Percentiles rank a stretch among this genome's conserved stretches.
phyloP scores from a whole-genome alignment of 345 rosid genomes.

The Stellera chamaejasme region DNA sequence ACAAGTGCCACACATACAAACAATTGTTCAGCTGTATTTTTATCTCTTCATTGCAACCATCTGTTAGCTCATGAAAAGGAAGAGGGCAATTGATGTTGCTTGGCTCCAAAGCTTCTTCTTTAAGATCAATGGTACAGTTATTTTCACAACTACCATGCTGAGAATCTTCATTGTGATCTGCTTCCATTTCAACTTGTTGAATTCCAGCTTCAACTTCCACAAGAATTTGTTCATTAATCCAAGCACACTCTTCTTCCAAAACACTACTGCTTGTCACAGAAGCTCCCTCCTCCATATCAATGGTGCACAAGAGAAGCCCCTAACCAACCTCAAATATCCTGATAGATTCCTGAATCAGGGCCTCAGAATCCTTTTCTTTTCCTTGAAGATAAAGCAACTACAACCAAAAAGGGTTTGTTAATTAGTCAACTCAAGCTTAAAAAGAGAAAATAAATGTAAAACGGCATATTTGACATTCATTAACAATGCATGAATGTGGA shows the following conservation, averaged over 20 bases:
- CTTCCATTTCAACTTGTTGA: slow-evolving; percentile 13
- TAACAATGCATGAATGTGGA: too few relatives aligned
- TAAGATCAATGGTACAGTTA: slow-evolving; percentile 4
- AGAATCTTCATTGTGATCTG: slow-evolving; percentile 9
- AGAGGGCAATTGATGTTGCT: neutral
- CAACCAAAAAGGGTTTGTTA: neutral
- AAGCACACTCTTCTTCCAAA: slow-evolving; percentile 17
- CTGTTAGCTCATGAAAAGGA: neutral
- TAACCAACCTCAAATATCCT: slow-evolving; percentile 64
- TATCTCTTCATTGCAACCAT: slow-evolving; percentile 1
- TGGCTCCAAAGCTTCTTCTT: slow-evolving; percentile 7
- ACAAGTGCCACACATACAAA: too few relatives aligned
- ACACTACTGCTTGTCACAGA: neutral
- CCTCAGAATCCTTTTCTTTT: slow-evolving; percentile 67
- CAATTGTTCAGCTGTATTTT: too few relatives aligned
- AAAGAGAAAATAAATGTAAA: slow-evolving; percentile 1
- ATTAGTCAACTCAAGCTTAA: slow-evolving; percentile 3
- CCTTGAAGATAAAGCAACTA: slow-evolving; percentile 78
- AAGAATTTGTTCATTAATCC: slow-evolving; percentile 16
- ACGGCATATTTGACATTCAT: too few relatives aligned
- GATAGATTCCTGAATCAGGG: slow-evolving; percentile 60
- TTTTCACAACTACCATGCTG: slow-evolving; percentile 13
- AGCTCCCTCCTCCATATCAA: too few relatives aligned
- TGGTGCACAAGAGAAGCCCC: too few relatives aligned
- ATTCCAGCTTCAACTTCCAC: neutral